Percentiles rank a stretch among this genome's conserved stretches.
Conservation (phyloP, 192 early-diverging fungal genomes). For the Mortierella alpina region DNA sequence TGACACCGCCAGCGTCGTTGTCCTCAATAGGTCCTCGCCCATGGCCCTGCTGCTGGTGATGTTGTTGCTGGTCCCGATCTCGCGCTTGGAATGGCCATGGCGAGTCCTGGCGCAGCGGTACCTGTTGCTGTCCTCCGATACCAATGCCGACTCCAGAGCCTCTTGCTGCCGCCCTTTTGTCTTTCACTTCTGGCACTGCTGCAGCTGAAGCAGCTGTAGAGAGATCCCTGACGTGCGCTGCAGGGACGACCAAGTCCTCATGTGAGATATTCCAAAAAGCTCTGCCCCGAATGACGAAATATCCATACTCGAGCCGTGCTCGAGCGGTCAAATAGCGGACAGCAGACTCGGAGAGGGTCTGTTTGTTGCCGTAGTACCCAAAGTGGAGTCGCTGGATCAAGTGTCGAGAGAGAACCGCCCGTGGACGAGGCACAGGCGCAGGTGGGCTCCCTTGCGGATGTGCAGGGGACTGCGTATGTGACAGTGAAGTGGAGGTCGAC, state of each 20-base stretch:
- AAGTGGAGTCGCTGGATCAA: conserved; percentile 43
- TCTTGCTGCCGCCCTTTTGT: background rate
- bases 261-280: conserved; percentile 37
- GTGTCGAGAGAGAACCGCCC: conserved; percentile 24
- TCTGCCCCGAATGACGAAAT: conserved; percentile 46
- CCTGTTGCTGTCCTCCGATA: too few relatives aligned
- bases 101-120: too few relatives aligned
- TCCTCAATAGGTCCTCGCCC: background rate
- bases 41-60: background rate
- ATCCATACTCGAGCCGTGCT: conserved; percentile 43
- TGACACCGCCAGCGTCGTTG: conserved; percentile 9
- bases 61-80: too few relatives aligned
- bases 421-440: background rate
- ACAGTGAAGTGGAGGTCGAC: background rate
- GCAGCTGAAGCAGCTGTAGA: background rate
- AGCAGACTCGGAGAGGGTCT: conserved; percentile 17
- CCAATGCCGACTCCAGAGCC: too few relatives aligned
- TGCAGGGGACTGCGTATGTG: conserved; percentile 9
- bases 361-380: conserved; percentile 41
- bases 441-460: conserved; percentile 3
- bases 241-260: conserved; percentile 11
- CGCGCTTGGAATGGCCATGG: too few relatives aligned
- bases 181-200: background rate
- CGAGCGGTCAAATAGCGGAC: conserved; percentile 49
- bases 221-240: background rate